These are phyloP conservation scores for Cucurbitaria berberidis DNA, from an alignment of 2,329 filamentous ascomycete species.

Conservation along the genomic window DNA sequence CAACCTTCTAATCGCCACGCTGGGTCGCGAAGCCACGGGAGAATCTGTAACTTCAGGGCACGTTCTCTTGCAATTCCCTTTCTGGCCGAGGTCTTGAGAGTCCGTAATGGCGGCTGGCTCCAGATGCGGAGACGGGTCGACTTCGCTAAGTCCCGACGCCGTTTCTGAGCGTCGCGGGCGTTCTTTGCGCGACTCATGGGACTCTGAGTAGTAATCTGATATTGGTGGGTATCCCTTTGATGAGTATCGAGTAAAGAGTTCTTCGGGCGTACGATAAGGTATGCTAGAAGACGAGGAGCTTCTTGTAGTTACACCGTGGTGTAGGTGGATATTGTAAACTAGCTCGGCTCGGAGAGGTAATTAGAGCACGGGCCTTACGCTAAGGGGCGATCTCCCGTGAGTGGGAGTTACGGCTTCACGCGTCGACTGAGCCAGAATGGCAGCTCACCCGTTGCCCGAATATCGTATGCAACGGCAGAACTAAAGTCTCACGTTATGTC, in stretches of 20 bases:
- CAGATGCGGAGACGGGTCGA: not conserved
- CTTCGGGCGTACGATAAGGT: not conserved
- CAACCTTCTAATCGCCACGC: not conserved
- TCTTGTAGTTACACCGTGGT: not conserved
- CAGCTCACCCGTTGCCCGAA: too few relatives aligned
- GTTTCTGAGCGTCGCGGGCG: not conserved
- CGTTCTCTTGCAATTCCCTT: slow-evolving; percentile 2
- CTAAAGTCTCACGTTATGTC: not conserved
- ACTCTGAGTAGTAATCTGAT: too few relatives aligned
- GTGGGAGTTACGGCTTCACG: not conserved
- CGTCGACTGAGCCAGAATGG: too few relatives aligned
- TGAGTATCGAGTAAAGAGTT: not conserved
- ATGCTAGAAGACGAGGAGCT: not conserved
- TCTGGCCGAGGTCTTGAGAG: slow-evolving; percentile 2
- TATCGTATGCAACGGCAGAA: too few relatives aligned
- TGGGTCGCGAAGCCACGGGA: slow-evolving; percentile 11
- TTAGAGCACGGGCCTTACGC: not conserved
- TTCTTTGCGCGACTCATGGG: not conserved
- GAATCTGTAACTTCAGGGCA: slow-evolving; percentile 3
- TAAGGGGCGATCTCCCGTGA: not conserved
- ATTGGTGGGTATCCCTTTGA: not conserved
- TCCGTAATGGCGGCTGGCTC: not conserved
- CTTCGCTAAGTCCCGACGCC: not conserved
- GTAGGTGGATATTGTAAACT: not conserved
- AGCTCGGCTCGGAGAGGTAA: not conserved